These are phyloP conservation scores for Lipomyces orientalis DNA, from an alignment of 805 yeast genomes.

Conservation along the genomic window DNA sequence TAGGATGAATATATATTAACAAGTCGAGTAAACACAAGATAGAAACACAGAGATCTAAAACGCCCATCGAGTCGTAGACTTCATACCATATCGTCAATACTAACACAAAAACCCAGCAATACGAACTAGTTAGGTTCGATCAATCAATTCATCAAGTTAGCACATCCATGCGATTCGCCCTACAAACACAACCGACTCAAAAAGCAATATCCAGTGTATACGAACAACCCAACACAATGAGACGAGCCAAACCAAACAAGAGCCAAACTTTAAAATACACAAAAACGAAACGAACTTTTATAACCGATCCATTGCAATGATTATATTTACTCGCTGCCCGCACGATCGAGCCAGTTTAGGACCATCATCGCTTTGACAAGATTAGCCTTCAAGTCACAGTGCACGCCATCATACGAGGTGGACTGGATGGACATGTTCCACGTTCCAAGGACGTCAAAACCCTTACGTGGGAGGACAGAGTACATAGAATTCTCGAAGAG, in stretches of 20 bases:
- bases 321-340: slow-evolving; percentile 21
- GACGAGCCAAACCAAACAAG: background rate
- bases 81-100: background rate
- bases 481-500: slow-evolving; percentile 35
- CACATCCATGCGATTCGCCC: background rate
- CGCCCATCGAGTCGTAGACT: background rate
- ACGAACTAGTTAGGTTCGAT: background rate
- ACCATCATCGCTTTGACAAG: slow-evolving; percentile 38
- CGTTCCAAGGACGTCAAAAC: slow-evolving; percentile 35
- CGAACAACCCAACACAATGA: background rate
- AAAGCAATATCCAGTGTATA: slow-evolving; percentile 2
- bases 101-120: background rate
- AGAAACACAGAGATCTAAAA: background rate
- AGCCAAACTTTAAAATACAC: background rate
- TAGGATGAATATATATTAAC: background rate
- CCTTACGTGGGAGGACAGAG: slow-evolving; percentile 31
- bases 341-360: slow-evolving; percentile 37
- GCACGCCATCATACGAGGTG: slow-evolving; percentile 33
- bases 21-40: background rate
- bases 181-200: slow-evolving; percentile 3
- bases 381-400: slow-evolving; percentile 33
- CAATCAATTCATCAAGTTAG: background rate
- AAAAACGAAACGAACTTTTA: background rate
- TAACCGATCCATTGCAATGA: background rate
- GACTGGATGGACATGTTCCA: slow-evolving; percentile 38